A percentile compares a stretch with the other conserved stretches of the same genome.
Evolutionary conservation across 139 green algal species (phyloP).

Genomic region (Pseudopediastrum boryanum): DNA sequence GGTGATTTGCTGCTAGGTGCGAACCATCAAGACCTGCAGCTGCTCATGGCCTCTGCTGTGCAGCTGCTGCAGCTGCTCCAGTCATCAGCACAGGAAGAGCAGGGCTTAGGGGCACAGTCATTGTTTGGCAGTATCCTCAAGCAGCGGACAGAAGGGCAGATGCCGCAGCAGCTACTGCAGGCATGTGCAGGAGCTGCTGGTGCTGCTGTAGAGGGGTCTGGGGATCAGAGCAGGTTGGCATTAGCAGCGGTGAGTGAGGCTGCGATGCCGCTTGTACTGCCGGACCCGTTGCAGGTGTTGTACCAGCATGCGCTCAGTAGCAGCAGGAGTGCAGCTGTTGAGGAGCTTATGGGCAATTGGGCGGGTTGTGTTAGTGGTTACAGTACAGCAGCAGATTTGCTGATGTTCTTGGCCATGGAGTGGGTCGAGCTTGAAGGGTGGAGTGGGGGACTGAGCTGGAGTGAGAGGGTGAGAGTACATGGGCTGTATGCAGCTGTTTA

Average conservation of each 20-base stretch:
- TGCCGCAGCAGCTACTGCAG: not conserved
- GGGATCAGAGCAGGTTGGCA: not conserved
- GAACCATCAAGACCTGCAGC: slow-evolving; percentile 23
- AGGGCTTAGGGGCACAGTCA: not conserved
- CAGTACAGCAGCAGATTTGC: slow-evolving; percentile 46
- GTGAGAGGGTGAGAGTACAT: slow-evolving; percentile 31
- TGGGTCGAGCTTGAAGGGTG: slow-evolving; percentile 22
- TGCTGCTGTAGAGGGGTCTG: slow-evolving; percentile 12
- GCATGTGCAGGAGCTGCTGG: slow-evolving; percentile 37
- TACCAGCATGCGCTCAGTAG: slow-evolving; percentile 11
- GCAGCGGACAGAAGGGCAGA: not conserved
- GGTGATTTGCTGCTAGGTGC: slow-evolving; percentile 21
- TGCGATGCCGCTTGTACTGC: slow-evolving; percentile 10
- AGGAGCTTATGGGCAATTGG: slow-evolving; percentile 66
- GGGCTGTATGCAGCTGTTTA: slow-evolving; percentile 51
- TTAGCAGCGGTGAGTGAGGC: not conserved
- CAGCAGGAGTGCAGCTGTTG: slow-evolving; percentile 52
- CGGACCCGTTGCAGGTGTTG: slow-evolving; percentile 9
- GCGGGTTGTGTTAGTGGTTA: slow-evolving; percentile 41
- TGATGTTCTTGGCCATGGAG: slow-evolving; percentile 50
- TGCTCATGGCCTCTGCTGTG: slow-evolving; percentile 15
- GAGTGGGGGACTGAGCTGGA: slow-evolving; percentile 3
- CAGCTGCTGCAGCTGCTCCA: not conserved
- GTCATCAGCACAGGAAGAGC: not conserved
- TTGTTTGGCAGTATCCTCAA: not conserved